phyloP scores from a whole-genome alignment of 257 asterid species.

The Prunella vulgaris region DNA sequence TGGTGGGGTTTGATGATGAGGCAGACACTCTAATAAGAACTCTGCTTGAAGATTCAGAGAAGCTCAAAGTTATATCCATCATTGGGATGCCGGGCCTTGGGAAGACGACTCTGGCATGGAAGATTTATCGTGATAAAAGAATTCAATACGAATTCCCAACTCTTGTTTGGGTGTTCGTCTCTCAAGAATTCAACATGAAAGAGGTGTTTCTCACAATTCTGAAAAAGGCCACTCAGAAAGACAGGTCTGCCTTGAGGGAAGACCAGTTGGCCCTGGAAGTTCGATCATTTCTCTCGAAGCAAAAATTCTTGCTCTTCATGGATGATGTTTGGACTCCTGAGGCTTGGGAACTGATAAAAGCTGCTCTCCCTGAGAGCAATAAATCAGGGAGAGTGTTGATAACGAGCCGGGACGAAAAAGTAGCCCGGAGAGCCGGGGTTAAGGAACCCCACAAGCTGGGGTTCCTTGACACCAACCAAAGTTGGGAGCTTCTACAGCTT shows the following conservation, averaged over 20 bases:
- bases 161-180: conserved; percentile 26
- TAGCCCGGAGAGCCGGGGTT: background rate
- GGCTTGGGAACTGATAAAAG: conserved; percentile 27
- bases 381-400: conserved; percentile 34
- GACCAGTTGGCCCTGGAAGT: conserved; percentile 16
- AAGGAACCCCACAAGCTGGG: conserved; percentile 30
- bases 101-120: conserved; percentile 33
- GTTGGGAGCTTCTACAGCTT: conserved; percentile 36
- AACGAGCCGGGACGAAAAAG: conserved; percentile 36
- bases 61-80: conserved; percentile 26
- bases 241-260: background rate
- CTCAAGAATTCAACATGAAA: conserved; percentile 7
- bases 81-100: conserved; percentile 36
- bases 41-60: background rate
- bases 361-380: conserved; percentile 24
- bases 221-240: background rate
- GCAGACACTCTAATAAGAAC: background rate
- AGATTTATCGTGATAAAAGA: background rate
- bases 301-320: conserved; percentile 36
- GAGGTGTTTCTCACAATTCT: conserved; percentile 20
- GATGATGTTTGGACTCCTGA: conserved; percentile 47
- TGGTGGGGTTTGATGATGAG: conserved; percentile 26
- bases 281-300: background rate
- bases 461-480: conserved; percentile 19
- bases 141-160: conserved; percentile 13